Evolutionary conservation across 352 stramenopile genomes (phyloP), one percentile per base, ranked within the genome.

Genomic region (Thalassiosira hispida): DNA sequence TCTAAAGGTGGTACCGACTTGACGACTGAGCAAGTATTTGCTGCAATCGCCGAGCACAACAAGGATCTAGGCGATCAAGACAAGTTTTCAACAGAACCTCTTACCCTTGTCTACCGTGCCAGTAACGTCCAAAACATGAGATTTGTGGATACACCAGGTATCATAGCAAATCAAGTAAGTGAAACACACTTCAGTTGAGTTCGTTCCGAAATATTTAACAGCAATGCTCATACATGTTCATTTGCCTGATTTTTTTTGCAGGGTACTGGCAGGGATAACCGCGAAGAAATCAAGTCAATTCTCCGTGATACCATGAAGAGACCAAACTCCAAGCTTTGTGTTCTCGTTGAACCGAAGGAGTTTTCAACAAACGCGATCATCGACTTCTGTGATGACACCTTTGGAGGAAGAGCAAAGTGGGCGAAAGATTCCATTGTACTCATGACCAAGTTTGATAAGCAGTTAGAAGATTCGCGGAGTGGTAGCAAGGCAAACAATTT

Each of bases 381-480:
- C 51, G 69, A 90, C 23, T 90, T 92, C 53, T 90, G 81, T 68
- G 87, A 92, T 63, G 69, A 85, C 40, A 91, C 64, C 23, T 83
- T 92, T 77, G 77, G 77, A 67, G 49, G 72, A 29, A 65, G 70
- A 38, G 46, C 75, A 1, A 77, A 87, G 31, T 92, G 87, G 87
- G 83, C 71, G 12, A 33, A 83, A 5, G 68, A 87, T 67, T 65
- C 84, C 1, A 92, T 87, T 61, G 79, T 92, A 40, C 38, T 92
- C 2, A 92, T 92, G 87, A 91, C 84, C 9, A 92, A 92, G 38
- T 92, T 88, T 71, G 87, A 92, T 49, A 92, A 90, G 44, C 77
- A 92, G 35, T 61, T 90, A 14, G 79, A 85, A 11, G 84, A 92
- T 82, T 44, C 79, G 14, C 74, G 79, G 22, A 88, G 72, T 65